Evolutionary conservation across 495 filamentous ascomycete genomes (phyloP), one percentile per base, ranked within the genome.

Genomic region (Talaromyces liani): DNA sequence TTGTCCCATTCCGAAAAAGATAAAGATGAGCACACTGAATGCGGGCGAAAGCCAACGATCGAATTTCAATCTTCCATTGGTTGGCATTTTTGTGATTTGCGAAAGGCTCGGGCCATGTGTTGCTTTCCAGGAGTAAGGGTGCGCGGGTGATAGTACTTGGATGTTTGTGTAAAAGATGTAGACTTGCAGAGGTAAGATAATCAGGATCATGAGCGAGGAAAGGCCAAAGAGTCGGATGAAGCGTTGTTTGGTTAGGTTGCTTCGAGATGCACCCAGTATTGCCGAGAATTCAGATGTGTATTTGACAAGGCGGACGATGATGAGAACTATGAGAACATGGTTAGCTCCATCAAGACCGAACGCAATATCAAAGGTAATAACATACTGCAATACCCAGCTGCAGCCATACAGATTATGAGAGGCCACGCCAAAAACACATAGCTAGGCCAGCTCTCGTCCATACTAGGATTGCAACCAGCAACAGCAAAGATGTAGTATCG

Each of bases 221-320:
- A 96, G 82, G 63, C 87, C 72, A 71, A 93, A 94, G 36, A 97
- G 85, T 61, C 93, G 90, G 41, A 88, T 68, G 73, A 91, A 93
- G 33, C 89, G 83, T 5, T 88, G 86, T 55, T 85, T 88, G 70
- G 71, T 89, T 68, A 79, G 74, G 58, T 71, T 83, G 62, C 78
- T 86, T 64, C 82, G 83, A 27, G 80, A 77, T 49, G 84, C 77
- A 25, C 70, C 71, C n/a, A 93, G 69, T 58, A 88, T 80, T 9
- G 77, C 71, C 1, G 76, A 76, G 59, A 92, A 90, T 36, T 84
- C 72, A 58, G 73, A 80, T 29, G 87, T 81, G 65, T 96, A 88
- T 58, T 80, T 83, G 60, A 81, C 80, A 60, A 92, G 85, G 16
- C 93, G 89, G 57, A 76, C 75, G 29, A 90, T 77, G 2, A 92